Evolutionary conservation across 1,139 yeast species (phyloP), one percentile per base, ranked within the genome.

Genomic region (Diutina pseudorugosa): DNA sequence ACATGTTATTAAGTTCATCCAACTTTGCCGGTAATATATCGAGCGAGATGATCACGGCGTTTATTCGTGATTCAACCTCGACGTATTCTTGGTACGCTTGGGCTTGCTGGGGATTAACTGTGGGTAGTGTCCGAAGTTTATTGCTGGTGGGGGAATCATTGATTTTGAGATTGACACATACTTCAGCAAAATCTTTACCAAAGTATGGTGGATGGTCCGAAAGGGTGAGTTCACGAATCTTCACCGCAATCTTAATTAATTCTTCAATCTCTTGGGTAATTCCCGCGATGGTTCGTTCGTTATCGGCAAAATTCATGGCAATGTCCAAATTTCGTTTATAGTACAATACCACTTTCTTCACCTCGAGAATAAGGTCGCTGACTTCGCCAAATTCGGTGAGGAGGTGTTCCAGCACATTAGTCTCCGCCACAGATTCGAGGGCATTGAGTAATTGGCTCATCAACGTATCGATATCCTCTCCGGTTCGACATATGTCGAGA

Each of bases 1-100:
- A 45, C 49, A 45, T 45, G n/a, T n/a, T 27, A 16, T 45, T 45
- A 9, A 45, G 49, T 14, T 45, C 49, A 16, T 45, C 49, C 14
- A 45, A 16, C 14, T 45, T 25, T 12, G 9, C 21, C 21, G 49
- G 49, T 20, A 45, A 45, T 9, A 45, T 16, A 12, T 45, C 49
- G 14, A 45, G 27, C 18, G 41, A 27, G 2, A 45, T 45, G 14
- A 27, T 9, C 21, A 45, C 49, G 14, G 49, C 36, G 23, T 16
- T 16, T 9, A 45, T 25, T 16, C 49, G 49, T 14, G 40, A 12
- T n/a, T 45, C 49, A n/a, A 18, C 25, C 21, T 16, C 3, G 7
- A n/a, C 30, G 27, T 27, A 45, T 4, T n/a, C 49, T 12, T 45
- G 14, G 18, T 27, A 25, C 2, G 27, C 21, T 16, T 27, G 12